These are phyloP conservation scores for Hypoxylon lienhwacheense DNA, from an alignment of 495 filamentous ascomycete genomes.

Conservation along the genomic window DNA sequence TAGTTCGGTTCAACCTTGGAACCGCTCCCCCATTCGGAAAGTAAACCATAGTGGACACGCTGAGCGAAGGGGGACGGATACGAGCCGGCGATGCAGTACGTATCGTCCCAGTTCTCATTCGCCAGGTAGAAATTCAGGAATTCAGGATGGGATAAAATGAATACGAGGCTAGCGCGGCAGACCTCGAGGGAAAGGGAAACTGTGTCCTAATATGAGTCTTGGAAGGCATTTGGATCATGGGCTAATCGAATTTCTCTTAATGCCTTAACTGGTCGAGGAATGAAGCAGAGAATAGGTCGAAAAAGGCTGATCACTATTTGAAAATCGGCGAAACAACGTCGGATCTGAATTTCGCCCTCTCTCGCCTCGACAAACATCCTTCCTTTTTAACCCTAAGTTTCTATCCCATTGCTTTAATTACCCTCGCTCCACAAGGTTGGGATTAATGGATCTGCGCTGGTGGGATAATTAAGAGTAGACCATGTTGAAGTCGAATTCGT, in stretches of 20 bases:
- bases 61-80: too few relatives aligned
- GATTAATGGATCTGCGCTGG: conserved; percentile 5
- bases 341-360: background rate
- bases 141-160: conserved; percentile 12
- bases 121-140: too few relatives aligned
- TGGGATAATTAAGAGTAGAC: conserved; percentile 28
- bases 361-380: background rate
- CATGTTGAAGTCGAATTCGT: conserved; percentile 32
- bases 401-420: conserved; percentile 1
- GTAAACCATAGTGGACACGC: too few relatives aligned
- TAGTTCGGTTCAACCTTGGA: too few relatives aligned
- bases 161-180: too few relatives aligned
- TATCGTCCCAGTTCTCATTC: too few relatives aligned
- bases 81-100: too few relatives aligned
- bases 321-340: conserved; percentile 1
- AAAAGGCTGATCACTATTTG: background rate
- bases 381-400: conserved; percentile 6
- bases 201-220: background rate
- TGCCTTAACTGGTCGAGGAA: conserved; percentile 3
- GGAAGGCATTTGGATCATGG: background rate
- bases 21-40: too few relatives aligned
- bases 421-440: background rate
- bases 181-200: too few relatives aligned
- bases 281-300: background rate
- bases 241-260: background rate